Percentiles rank a stretch among this genome's conserved stretches.
Conservation (phyloP, 2,329 filamentous ascomycete species). For the Stylonectria norvegica region DNA sequence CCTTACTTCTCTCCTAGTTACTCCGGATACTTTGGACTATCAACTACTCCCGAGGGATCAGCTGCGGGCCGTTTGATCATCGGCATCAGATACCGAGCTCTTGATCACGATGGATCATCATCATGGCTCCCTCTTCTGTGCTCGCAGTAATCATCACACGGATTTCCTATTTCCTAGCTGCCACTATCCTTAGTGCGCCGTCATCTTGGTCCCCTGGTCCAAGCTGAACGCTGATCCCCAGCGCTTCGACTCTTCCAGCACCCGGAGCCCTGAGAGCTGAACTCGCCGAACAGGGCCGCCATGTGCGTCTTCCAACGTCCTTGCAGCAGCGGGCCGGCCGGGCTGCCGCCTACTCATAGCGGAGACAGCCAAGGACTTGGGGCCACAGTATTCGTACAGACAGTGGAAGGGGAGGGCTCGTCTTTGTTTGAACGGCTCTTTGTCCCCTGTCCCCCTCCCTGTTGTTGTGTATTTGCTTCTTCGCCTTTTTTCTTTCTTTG, state of each 20-base stretch:
- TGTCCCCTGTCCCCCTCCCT: not conserved
- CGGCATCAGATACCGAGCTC: too few relatives aligned
- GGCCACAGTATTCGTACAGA: not conserved
- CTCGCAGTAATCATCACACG: not conserved
- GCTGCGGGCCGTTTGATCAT: too few relatives aligned
- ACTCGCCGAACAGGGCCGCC: constrained; percentile 7
- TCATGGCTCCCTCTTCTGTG: not conserved
- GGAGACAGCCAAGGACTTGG: not conserved
- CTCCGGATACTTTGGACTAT: too few relatives aligned
- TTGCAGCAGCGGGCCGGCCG: constrained; percentile 23
- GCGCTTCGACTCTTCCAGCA: too few relatives aligned
- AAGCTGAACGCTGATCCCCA: constrained; percentile 1
- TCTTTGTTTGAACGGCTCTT: not conserved
- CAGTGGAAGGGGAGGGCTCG: too few relatives aligned
- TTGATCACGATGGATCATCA: not conserved
- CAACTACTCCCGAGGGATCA: too few relatives aligned
- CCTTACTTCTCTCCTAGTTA: too few relatives aligned
- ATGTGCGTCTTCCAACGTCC: constrained; percentile 21
- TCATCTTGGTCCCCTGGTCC: constrained; percentile 2
- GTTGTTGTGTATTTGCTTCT: too few relatives aligned
- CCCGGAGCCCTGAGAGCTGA: too few relatives aligned
- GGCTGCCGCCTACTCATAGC: constrained; percentile 9
- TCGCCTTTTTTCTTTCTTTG: too few relatives aligned
- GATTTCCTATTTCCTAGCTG: not conserved
- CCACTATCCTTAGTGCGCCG: not conserved